These are phyloP conservation scores for Yamadazyma sp. DNA, from an alignment of 805 yeast species.

Conservation along the genomic window DNA sequence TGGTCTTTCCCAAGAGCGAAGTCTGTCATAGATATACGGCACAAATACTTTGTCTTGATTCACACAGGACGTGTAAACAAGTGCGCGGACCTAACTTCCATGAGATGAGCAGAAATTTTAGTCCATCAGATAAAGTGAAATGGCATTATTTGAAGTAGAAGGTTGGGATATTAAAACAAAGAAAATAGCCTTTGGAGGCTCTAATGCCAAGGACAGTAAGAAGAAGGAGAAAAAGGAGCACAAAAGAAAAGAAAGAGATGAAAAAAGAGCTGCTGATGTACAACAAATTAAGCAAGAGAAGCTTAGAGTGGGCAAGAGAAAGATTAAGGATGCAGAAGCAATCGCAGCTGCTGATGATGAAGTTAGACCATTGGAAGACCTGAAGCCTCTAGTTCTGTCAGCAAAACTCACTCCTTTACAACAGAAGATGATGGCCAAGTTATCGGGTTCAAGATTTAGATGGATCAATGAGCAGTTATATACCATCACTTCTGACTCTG, in stretches of 20 bases:
- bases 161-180: conserved; percentile 74
- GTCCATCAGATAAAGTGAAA: conserved; percentile 18
- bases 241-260: conserved; percentile 15
- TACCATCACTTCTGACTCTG: conserved; percentile 77
- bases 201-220: conserved; percentile 20
- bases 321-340: conserved; percentile 1
- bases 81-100: not conserved
- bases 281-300: conserved; percentile 8
- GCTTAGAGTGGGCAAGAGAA: conserved; percentile 10
- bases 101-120: conserved; percentile 11
- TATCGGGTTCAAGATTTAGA: conserved; percentile 92
- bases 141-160: conserved; percentile 76
- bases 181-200: conserved; percentile 48
- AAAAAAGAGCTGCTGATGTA: conserved; percentile 5
- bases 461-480: conserved; percentile 99
- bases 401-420: conserved; percentile 78
- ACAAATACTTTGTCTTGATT: conserved; percentile 1
- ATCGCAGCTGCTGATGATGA: conserved; percentile 11
- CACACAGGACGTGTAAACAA: conserved; percentile 1
- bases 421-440: conserved; percentile 91
- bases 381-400: conserved; percentile 5
- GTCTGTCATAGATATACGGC: conserved; percentile 16
- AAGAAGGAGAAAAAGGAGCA: conserved; percentile 24
- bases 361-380: conserved; percentile 9
- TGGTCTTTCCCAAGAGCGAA: conserved; percentile 37